Base-by-base conservation (phyloP, 2,329 filamentous ascomycete species). In the Byssochlamys sp. region DNA sequence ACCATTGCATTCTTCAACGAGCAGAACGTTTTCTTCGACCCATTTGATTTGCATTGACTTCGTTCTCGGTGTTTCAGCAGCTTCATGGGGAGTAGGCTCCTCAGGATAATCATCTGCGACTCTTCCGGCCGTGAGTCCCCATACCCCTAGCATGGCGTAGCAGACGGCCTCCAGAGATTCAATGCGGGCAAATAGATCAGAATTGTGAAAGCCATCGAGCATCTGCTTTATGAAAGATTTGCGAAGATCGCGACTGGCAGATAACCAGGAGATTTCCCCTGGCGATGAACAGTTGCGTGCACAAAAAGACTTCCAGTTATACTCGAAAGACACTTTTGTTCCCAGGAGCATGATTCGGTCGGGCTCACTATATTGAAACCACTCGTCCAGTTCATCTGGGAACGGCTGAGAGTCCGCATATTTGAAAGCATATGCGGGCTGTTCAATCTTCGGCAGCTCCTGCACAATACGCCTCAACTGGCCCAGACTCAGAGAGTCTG, bases 351-450 rank as follows among this genome's bases (percentile, higher is more conserved):
- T 86, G 52, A 87, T 81, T 75, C 89, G 89, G 70, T 97, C 91
- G 73, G 89, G 88, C 61, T 90, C 86, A 65, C 88, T 88, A 74
- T 97, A 96, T 55, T 87, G 85, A 73, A 99, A 99, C 94, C 94
- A 99, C 75, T 99, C 94, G 70, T 97, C 90, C 53, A 99, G 80
- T 77, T 99, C 94, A 62, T 94, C 90, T 19, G 89, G 84, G 65
- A 95, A 87, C 0, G 84, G 78, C 25, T 86, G 85, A 57, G 82
- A 81, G 71, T 92, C 88, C 27, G 82, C 77, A 75, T 92, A 92
- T 61, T 83, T 83, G 70, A 96, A 99, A 60, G 94, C 91, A 77
- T 99, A 99, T 10, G 85, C 84, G 50, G 81, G 78, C 54, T 87
- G 82, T 63, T 91, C 88, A 55, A 80, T 70, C 61, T 83, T 84